Evolutionary conservation across 495 filamentous ascomycete genomes (phyloP).

Genomic region (Hypoxylon trugodes): DNA sequence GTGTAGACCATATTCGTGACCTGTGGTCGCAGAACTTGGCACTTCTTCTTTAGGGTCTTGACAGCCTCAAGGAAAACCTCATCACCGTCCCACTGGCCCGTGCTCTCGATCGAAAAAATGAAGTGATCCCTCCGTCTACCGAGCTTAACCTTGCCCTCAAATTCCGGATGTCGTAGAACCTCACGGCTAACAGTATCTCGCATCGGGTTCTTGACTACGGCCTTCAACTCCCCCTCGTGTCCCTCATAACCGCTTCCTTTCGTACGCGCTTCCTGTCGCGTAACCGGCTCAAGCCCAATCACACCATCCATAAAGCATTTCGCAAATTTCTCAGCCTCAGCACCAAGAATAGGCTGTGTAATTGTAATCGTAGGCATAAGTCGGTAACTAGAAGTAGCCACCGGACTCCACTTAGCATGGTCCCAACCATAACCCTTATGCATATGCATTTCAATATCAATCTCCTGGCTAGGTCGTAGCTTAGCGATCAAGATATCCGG

Average conservation of each 20-base stretch:
- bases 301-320: constrained; percentile 92
- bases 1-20: constrained; percentile 57
- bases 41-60: constrained; percentile 81
- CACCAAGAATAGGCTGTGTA: constrained; percentile 78
- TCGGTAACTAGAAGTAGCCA: constrained; percentile 92
- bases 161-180: constrained; percentile 89
- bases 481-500: constrained; percentile 96
- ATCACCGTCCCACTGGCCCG: constrained; percentile 91
- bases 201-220: constrained; percentile 82
- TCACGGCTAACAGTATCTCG: constrained; percentile 95
- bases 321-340: constrained; percentile 87
- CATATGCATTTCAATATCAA: constrained; percentile 84
- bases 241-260: constrained; percentile 74
- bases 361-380: constrained; percentile 89
- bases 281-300: constrained; percentile 78
- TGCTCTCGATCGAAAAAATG: constrained; percentile 94
- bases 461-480: constrained; percentile 86
- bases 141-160: constrained; percentile 92
- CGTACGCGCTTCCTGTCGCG: constrained; percentile 67
- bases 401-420: constrained; percentile 97
- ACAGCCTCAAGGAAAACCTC: constrained; percentile 89
- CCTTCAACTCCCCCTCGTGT: constrained; percentile 78
- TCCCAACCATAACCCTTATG: constrained; percentile 93
- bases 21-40: constrained; percentile 52
- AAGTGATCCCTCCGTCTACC: constrained; percentile 93